Percentiles rank a stretch among this genome's conserved stretches.
Conservation (phyloP, 371 early-diverging fungal species). For the Rhizomucor pusillus region DNA sequence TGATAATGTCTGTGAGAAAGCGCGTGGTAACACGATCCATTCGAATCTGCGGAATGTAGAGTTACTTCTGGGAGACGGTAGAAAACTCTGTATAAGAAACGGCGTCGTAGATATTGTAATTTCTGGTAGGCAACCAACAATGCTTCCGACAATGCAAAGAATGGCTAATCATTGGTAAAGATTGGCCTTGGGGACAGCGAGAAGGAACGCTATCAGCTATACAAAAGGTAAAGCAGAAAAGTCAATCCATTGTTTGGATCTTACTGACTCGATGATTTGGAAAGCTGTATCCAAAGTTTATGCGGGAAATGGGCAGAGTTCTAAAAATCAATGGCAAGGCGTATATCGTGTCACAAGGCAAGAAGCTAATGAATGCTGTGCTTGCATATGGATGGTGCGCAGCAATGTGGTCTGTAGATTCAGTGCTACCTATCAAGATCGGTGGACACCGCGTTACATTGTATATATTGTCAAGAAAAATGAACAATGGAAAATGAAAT, state of each 20-base stretch:
- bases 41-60: conserved; percentile 29
- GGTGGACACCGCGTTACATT: conserved; percentile 39
- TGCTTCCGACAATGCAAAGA: neutral
- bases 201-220: conserved; percentile 34
- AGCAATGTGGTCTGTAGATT: conserved; percentile 26
- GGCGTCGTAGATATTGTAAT: conserved; percentile 33
- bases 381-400: conserved; percentile 36
- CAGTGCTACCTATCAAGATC: conserved; percentile 27
- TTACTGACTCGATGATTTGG: neutral
- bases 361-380: conserved; percentile 35
- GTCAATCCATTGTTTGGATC: neutral
- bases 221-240: conserved; percentile 24
- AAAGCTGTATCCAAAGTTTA: conserved; percentile 45
- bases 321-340: conserved; percentile 31
- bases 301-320: conserved; percentile 32
- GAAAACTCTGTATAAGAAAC: conserved; percentile 29
- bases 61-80: conserved; percentile 35
- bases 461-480: conserved; percentile 23
- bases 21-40: conserved; percentile 30
- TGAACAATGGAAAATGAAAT: no score
- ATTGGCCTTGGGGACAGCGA: conserved; percentile 49
- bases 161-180: conserved; percentile 12
- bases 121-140: conserved; percentile 22
- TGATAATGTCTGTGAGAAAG: conserved; percentile 31
- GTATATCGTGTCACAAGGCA: conserved; percentile 46